Base-by-base conservation (phyloP, 345 rosid species). In the Pugionium dolabratum region DNA sequence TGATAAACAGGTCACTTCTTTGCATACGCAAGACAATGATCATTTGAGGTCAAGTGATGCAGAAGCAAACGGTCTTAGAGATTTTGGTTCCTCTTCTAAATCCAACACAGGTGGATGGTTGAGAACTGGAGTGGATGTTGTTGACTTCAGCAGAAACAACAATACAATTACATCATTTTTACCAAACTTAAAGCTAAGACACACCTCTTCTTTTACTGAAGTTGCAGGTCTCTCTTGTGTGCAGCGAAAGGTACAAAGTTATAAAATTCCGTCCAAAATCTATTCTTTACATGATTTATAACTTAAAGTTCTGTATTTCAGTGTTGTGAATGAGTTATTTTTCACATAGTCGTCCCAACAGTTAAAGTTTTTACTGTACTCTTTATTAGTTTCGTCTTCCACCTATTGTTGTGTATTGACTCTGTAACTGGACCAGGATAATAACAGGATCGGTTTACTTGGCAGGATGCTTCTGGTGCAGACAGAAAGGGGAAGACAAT, bases 391-490 rank as follows among this genome's bases (percentile, higher is more conserved):
- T 36, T 67, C 39, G 34, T 46, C 35, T 54, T 49, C 8, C 25
- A 28, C 40, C 40, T 36, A 36, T 36, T 36, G 40, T 4, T 36
- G 40, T 5, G 4, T 36, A 36, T 36, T 36, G 18, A 18, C 0
- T 18, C 18, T 18, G 18, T 18, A 18, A 18, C 18, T 18, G 18
- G 18, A 18, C 18, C 18, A 18, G 18, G 18, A 73, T 10, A 54
- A 44, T 45, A 39, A 72, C 34, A 45, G 56, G 6, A 41, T 72
- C 11, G 44, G 39, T 66, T 54, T 67, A 61, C 58, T 65, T 73
- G 69, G 66, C 86, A 94, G 97, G 83, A 78, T 67, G 76, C 72
- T 78, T 76, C 75, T 64, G 71, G 80, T 62, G 45, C 81, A 54
- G 75, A 74, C 71, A 70, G 66, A 72, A 83, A 79, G n/a, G 76